Evolutionary conservation across 352 stramenopile genomes (phyloP).

Genomic region (Phytophthora brassicae): DNA sequence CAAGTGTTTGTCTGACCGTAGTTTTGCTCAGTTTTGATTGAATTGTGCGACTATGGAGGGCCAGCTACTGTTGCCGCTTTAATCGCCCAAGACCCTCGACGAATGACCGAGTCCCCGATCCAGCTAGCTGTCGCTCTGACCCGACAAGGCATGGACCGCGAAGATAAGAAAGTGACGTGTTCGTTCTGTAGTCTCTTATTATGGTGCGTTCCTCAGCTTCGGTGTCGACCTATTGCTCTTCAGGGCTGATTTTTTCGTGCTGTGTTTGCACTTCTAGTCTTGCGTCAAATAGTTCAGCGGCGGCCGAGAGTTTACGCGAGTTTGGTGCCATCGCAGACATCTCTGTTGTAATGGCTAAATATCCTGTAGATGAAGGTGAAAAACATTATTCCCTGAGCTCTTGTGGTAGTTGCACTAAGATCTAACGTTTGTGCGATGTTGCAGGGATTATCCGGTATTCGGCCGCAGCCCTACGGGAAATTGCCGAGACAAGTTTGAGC

Average conservation of each 20-base stretch:
- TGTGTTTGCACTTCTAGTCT: slow-evolving; percentile 30
- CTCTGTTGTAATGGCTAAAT: slow-evolving; percentile 74
- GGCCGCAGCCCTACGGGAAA: slow-evolving; percentile 47
- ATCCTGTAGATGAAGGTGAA: slow-evolving; percentile 63
- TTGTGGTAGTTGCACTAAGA: background rate
- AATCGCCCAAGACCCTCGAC: slow-evolving; percentile 28
- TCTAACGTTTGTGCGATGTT: background rate
- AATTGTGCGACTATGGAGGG: slow-evolving; percentile 63
- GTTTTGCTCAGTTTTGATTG: slow-evolving; percentile 47
- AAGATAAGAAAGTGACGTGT: slow-evolving; percentile 80
- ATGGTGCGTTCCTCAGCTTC: slow-evolving; percentile 39
- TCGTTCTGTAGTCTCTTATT: slow-evolving; percentile 62
- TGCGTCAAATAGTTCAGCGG: slow-evolving; percentile 47
- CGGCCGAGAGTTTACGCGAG: slow-evolving; percentile 45
- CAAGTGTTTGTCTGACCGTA: background rate
- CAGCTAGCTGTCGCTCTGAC: slow-evolving; percentile 50
- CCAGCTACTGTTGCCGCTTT: slow-evolving; percentile 36
- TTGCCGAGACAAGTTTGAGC: slow-evolving; percentile 59
- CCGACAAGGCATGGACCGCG: slow-evolving; percentile 52
- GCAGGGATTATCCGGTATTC: slow-evolving; percentile 71
- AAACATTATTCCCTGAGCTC: background rate
- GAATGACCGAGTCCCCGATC: slow-evolving; percentile 32
- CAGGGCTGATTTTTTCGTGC: background rate
- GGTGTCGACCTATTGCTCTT: background rate
- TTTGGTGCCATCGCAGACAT: slow-evolving; percentile 62